Conservation (phyloP, 306 rosid species). For the Geum urbanum region DNA sequence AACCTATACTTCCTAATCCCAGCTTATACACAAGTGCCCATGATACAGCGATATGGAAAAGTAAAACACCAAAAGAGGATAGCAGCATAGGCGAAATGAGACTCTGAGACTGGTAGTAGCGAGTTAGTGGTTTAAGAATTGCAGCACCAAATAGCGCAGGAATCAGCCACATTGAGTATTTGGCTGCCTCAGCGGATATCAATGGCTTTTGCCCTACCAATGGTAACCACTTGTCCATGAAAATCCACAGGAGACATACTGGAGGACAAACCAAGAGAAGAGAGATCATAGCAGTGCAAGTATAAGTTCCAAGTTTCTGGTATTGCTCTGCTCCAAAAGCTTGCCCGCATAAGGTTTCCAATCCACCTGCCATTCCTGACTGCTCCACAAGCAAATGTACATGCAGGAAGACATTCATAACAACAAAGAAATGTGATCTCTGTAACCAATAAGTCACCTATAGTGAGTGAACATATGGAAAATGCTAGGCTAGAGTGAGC, state of each 20-base stretch:
- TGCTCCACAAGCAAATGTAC: slow-evolving; percentile 2
- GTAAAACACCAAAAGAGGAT: neutral
- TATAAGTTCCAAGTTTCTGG: slow-evolving; percentile 27
- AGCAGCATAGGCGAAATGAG: slow-evolving; percentile 19
- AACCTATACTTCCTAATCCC: slow-evolving; percentile 40
- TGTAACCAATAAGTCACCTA: too few relatives aligned
- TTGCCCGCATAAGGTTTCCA: slow-evolving; percentile 35
- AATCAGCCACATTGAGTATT: slow-evolving; percentile 26
- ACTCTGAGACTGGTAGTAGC: slow-evolving; percentile 25
- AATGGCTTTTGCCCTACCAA: slow-evolving; percentile 24
- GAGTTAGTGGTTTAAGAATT: slow-evolving; percentile 27
- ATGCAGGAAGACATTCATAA: neutral
- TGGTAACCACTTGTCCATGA: slow-evolving; percentile 21
- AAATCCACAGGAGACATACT: slow-evolving; percentile 24
- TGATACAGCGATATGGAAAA: slow-evolving; percentile 40
- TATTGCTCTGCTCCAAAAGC: slow-evolving; percentile 31
- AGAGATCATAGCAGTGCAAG: slow-evolving; percentile 27
- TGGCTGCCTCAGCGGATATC: slow-evolving; percentile 19
- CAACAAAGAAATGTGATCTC: too few relatives aligned
- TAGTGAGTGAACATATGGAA: too few relatives aligned
- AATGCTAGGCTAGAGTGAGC: too few relatives aligned
- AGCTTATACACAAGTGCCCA: slow-evolving; percentile 50
- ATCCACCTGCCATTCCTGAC: slow-evolving; percentile 33
- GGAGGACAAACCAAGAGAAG: slow-evolving; percentile 24
- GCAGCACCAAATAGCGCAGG: slow-evolving; percentile 28